Base-by-base conservation (phyloP, 1,139 yeast species). In the Suhomyces atakaporum region DNA sequence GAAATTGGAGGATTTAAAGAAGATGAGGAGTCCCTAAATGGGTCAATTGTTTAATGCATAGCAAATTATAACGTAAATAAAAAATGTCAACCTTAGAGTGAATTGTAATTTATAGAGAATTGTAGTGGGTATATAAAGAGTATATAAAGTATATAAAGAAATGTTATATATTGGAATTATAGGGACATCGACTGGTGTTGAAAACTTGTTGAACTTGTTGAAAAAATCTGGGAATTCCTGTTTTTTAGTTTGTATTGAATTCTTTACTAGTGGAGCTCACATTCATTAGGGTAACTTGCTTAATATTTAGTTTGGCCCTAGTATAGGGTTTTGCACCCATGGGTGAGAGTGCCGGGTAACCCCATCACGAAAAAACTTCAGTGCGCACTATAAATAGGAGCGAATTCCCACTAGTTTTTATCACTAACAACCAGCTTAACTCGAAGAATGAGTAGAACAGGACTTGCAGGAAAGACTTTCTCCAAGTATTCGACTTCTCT, bases 1-100 rank as follows among this genome's bases (percentile, higher is more conserved):
- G 37, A 54, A 53, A 34, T 44, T 54, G 31, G 54, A 53, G 10
- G 59, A 54, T 33, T 46, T 55, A 32, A 49, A 53, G 34, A 51
- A 50, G 36, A 33, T 54, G 41, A 49, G 60, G 19, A 50, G 38
- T 16, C 38, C 39, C 13, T 35, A 21, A 21, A 15, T 11, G 3
- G 11, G 19, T 5, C 15, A 11, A 24, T 24, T n/a, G 26, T 24
- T 24, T 12, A 24, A 24, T 24, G 26, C 26, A 24, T 24, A 24
- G n/a, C n/a, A n/a, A n/a, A n/a, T n/a, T n/a, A n/a, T n/a, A n/a
- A n/a, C n/a, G n/a, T n/a, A n/a, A n/a, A n/a, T n/a, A n/a, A n/a
- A n/a, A n/a, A n/a, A n/a, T n/a, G n/a, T n/a, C n/a, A n/a, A n/a
- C n/a, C n/a, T n/a, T n/a, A n/a, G n/a, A n/a, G n/a, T n/a, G n/a